These are phyloP conservation scores for Pythium utonaiense DNA, from an alignment of 352 stramenopile species.

Conservation along the genomic window DNA sequence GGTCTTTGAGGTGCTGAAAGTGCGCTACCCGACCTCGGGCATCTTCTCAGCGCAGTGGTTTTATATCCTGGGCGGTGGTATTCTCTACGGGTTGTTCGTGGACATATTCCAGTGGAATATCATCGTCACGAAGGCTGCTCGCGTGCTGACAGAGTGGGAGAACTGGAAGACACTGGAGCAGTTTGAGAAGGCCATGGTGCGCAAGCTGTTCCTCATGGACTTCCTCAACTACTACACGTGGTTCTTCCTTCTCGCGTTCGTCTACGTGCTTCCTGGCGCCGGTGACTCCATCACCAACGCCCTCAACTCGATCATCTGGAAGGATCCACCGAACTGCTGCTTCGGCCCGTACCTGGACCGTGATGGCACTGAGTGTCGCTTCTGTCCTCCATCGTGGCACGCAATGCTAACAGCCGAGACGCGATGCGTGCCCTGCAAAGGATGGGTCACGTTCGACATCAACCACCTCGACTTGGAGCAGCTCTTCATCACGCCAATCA, in stretches of 20 bases:
- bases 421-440: slow-evolving; percentile 59
- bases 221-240: slow-evolving; percentile 89
- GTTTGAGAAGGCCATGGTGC: slow-evolving; percentile 74
- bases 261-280: slow-evolving; percentile 78
- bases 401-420: slow-evolving; percentile 27
- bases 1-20: slow-evolving; percentile 70
- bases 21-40: slow-evolving; percentile 57
- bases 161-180: slow-evolving; percentile 85
- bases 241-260: slow-evolving; percentile 85
- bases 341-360: slow-evolving; percentile 73
- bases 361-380: slow-evolving; percentile 38
- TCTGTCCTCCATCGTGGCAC: slow-evolving; percentile 67
- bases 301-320: slow-evolving; percentile 71
- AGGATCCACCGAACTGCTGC: slow-evolving; percentile 77
- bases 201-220: slow-evolving; percentile 82
- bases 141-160: slow-evolving; percentile 77
- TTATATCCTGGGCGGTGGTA: slow-evolving; percentile 69
- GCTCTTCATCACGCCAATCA: slow-evolving; percentile 80
- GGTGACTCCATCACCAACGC: slow-evolving; percentile 81
- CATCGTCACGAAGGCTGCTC: slow-evolving; percentile 65
- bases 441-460: slow-evolving; percentile 82
- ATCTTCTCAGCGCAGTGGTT: slow-evolving; percentile 81
- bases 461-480: slow-evolving; percentile 77
- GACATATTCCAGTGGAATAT: slow-evolving; percentile 83
- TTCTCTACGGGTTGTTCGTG: slow-evolving; percentile 79